Base-by-base conservation (phyloP, 2,329 filamentous ascomycete species). In the Leptographium galeiforme region DNA sequence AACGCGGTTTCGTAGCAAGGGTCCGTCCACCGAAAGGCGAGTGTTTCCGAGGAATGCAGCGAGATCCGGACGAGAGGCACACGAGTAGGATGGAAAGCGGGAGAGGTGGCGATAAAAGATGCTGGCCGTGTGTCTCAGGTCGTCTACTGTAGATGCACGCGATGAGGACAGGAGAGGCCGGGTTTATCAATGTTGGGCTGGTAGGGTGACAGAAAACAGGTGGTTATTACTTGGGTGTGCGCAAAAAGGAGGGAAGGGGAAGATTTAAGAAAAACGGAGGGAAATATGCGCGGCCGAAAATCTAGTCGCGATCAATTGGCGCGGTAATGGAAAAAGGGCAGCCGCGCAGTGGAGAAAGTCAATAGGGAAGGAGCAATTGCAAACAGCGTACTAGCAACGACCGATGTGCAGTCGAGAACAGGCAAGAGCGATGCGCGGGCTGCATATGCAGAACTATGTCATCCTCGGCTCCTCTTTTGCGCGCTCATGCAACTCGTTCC, bases 241-340 rank as follows among this genome's bases (percentile, higher is more conserved):
- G 43, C 8, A 16, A 38, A n/a, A 25, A 48, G 16, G 19, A 43
- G 25, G 45, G 34, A 49, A 44, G 48, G 43, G 34, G n/a, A 30
- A 25, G 32, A 32, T 16, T 45, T 33, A 49, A 39, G 44, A 48
- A 48, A 46, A 45, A 49, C 14, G 19, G 38, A 40, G 19, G 13
- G 38, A 50, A 34, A 25, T 47, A 33, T 45, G 47, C 18, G 34
- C 34, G 33, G 47, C 18, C n/a, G 19, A 12, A n/a, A 50, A 50
- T 12, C 36, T 50, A 41, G 38, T 50, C 38, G 48, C 48, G 48
- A 50, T 50, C 48, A 25, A 43, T 50, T 50, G 48, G 48, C 48
- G 48, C 38, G 38, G 48, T 34, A 50, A 34, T 36, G 48, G 38
- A 14, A 41, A 4, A 39, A 30, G 34, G 19, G 8, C 13, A 41